Percentiles rank a stretch among this genome's conserved stretches.
Conservation (phyloP, 805 yeast genomes). For the Wickerhamomyces ciferrii region DNA sequence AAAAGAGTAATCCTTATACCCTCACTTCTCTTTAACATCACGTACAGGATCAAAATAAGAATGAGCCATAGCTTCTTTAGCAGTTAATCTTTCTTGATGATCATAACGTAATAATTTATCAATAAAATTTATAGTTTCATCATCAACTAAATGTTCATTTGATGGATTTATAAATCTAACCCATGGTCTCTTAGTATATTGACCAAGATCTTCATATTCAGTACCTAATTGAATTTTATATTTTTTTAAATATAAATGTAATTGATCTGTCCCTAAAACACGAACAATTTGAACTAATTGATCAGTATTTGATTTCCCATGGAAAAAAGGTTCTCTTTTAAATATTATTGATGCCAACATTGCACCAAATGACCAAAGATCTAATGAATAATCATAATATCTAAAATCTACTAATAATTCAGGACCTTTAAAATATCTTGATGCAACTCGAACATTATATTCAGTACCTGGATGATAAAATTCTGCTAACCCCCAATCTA, state of each 20-base stretch:
- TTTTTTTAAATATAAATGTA: conserved; percentile 58
- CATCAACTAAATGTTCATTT: conserved; percentile 45
- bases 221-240: conserved; percentile 66
- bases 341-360: conserved; percentile 87
- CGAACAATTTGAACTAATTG: conserved; percentile 87
- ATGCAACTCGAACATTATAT: conserved; percentile 88
- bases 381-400: conserved; percentile 83
- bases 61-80: conserved; percentile 83
- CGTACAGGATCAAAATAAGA: conserved; percentile 44
- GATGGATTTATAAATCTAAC: conserved; percentile 49
- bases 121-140: conserved; percentile 61
- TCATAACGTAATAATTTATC: conserved; percentile 75
- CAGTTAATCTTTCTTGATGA: conserved; percentile 84
- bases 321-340: conserved; percentile 88
- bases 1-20: too few species aligned
- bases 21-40: conserved; percentile 6
- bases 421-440: conserved; percentile 89
- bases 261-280: conserved; percentile 79
- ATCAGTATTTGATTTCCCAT: conserved; percentile 87
- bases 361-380: conserved; percentile 89
- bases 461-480: conserved; percentile 87
- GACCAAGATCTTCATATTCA: conserved; percentile 76
- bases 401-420: conserved; percentile 79
- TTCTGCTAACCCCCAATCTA: conserved; percentile 95
- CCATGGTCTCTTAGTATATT: conserved; percentile 67